Evolutionary conservation across 2,329 filamentous ascomycete genomes (phyloP).

Genomic region (Verticillium isaacii): DNA sequence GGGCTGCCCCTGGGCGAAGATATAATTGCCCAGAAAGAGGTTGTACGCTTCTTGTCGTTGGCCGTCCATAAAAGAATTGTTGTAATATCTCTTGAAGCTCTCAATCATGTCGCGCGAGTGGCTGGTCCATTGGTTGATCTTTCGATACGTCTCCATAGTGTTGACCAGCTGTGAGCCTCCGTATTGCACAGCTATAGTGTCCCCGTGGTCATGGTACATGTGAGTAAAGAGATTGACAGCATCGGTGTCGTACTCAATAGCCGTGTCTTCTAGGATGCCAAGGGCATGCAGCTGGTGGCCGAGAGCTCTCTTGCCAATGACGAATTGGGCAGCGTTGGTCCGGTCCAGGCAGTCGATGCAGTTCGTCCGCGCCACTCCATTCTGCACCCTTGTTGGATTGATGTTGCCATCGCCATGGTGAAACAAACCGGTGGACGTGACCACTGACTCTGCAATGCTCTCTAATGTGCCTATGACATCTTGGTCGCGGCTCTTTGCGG

Average conservation of each 20-base stretch:
- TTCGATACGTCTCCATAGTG: slow-evolving; percentile 98
- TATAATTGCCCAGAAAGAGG: slow-evolving; percentile 93
- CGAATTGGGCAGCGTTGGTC: slow-evolving; percentile 96
- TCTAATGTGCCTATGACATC: slow-evolving; percentile 94
- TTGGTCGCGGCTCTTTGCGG: slow-evolving; percentile 84
- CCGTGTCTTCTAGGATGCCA: slow-evolving; percentile 74
- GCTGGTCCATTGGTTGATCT: slow-evolving; percentile 98
- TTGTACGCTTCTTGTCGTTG: slow-evolving; percentile 98
- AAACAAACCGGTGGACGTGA: slow-evolving; percentile 87
- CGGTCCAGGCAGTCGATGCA: slow-evolving; percentile 97
- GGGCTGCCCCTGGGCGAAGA: slow-evolving; percentile 78
- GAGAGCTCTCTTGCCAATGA: slow-evolving; percentile 90
- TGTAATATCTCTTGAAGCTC: slow-evolving; percentile 98
- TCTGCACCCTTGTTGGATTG: slow-evolving; percentile 68
- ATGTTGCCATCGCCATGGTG: slow-evolving; percentile 77
- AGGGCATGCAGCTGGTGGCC: slow-evolving; percentile 89
- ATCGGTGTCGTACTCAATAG: slow-evolving; percentile 89
- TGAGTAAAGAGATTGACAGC: slow-evolving; percentile 94
- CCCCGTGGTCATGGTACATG: slow-evolving; percentile 97
- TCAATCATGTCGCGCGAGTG: slow-evolving; percentile 98
- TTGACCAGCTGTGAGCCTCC: slow-evolving; percentile 97
- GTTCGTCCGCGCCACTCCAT: slow-evolving; percentile 90
- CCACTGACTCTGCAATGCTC: slow-evolving; percentile 79
- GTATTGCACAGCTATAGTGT: slow-evolving; percentile 96
- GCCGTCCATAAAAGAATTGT: slow-evolving; percentile 97